A percentile compares a stretch with the other conserved stretches of the same genome.
phyloP scores from a whole-genome alignment of 1,284 basidiomycete genomes.

The Takashimella tepidaria region DNA sequence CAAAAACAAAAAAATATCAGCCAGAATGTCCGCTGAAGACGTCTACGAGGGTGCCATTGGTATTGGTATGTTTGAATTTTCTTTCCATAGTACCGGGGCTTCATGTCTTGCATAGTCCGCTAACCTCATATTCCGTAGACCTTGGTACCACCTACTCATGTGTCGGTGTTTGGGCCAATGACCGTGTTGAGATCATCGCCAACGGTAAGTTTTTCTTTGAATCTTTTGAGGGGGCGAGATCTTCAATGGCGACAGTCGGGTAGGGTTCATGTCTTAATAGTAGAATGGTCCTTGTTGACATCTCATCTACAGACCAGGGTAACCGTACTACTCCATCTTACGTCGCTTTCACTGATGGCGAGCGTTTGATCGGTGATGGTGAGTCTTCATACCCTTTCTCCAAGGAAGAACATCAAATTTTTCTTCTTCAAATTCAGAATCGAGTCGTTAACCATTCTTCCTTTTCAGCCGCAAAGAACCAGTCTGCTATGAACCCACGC shows the following conservation, averaged over 20 bases:
- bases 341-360: constrained; percentile 94
- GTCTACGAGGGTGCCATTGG: constrained; percentile 93
- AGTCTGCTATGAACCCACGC: constrained; percentile 90
- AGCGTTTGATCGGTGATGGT: constrained; percentile 94
- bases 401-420: neutral
- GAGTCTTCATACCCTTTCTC: too few species aligned
- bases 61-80: constrained; percentile 56
- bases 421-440: neutral
- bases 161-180: constrained; percentile 97
- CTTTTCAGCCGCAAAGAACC: constrained; percentile 81
- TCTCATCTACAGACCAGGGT: constrained; percentile 68
- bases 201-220: constrained; percentile 55
- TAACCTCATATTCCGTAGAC: constrained; percentile 35
- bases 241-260: too few species aligned
- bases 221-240: neutral
- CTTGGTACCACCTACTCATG: constrained; percentile 54
- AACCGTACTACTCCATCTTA: constrained; percentile 99
- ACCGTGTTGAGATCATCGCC: constrained; percentile 95
- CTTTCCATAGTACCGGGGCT: neutral
- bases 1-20: constrained; percentile 20
- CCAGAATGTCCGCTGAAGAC: constrained; percentile 79
- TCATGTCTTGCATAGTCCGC: too few species aligned
- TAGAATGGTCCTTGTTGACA: too few species aligned
- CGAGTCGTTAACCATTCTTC: neutral
- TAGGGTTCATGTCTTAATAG: too few species aligned